Percentiles rank a stretch among this genome's conserved stretches.
These are phyloP conservation scores for Podaxis sp. DNA, from an alignment of 768 basidiomycete species.

Conservation along the genomic window DNA sequence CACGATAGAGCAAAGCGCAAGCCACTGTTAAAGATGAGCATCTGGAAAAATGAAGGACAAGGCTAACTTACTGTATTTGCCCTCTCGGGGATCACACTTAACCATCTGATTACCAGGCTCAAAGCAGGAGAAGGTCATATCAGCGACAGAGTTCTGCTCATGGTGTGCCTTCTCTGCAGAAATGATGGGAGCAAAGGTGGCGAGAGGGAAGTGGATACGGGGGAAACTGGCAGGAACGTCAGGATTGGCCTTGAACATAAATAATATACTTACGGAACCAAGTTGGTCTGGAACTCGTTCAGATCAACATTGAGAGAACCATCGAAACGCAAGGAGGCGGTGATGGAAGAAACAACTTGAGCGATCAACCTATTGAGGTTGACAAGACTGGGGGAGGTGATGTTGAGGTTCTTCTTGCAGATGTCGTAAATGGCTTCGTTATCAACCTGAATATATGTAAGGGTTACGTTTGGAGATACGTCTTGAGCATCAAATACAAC, in stretches of 20 bases:
- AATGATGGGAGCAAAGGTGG: conserved; percentile 92
- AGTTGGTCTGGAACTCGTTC: conserved; percentile 98
- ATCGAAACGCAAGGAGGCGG: conserved; percentile 95
- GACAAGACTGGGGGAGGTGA: conserved; percentile 80
- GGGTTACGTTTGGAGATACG: not conserved
- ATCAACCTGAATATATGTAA: conserved; percentile 60
- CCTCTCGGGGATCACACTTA: conserved; percentile 91
- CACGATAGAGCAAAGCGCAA: conserved; percentile 88
- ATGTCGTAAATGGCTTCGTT: conserved; percentile 99
- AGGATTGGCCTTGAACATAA: not conserved
- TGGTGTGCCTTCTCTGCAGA: conserved; percentile 95
- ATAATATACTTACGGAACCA: conserved; percentile 75
- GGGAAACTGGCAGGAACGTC: conserved; percentile 64
- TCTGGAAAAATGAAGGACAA: not conserved
- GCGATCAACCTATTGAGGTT: conserved; percentile 97
- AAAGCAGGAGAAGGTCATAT: conserved; percentile 99
- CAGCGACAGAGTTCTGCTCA: conserved; percentile 95
- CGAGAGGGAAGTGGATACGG: conserved; percentile 97
- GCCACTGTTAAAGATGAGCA: conserved; percentile 55
- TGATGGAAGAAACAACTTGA: conserved; percentile 97
- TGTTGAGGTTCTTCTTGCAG: conserved; percentile 92
- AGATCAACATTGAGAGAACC: conserved; percentile 97
- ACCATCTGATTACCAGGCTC: conserved; percentile 97
- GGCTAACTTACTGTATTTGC: conserved; percentile 85
- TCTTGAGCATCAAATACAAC: conserved; percentile 8